Base-by-base conservation (phyloP, 2,329 filamentous ascomycete genomes). In the Xylariaceae sp. region DNA sequence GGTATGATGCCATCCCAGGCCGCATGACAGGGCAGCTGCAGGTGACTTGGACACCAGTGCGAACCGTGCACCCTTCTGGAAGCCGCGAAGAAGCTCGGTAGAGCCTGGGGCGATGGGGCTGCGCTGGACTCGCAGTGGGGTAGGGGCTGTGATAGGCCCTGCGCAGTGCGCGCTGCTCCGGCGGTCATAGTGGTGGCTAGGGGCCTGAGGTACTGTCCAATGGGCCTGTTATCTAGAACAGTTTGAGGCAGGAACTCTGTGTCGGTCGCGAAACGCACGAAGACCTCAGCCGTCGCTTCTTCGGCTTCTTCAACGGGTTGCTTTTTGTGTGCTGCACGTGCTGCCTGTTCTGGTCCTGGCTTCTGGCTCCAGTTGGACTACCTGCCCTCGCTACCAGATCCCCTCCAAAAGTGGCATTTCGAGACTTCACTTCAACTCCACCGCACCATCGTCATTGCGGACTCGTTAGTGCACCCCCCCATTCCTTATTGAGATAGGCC, bases 21-120 rank as follows among this genome's bases (percentile, higher is more conserved):
- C 12, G 46, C 16, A 29, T 45, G 32, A 46, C 19, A 18, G 46
- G 44, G 49, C 48, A 50, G 54, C 56, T 61, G 39, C 55, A 51
- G 45, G 40, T 16, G 40, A 57, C 61, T 56, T 55, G 56, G 62
- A 62, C 52, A 53, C 36, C 26, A 44, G n/a, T 21, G 29, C 50
- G 64, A 56, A 48, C 63, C 56, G 61, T 67, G 63, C 64, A 32
- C 54, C 60, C 56, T 67, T 67, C 63, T 64, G 56, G 63, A 67
- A 67, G 60, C 41, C 63, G 60, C 61, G 56, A 64, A 65, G 64
- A 67, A 65, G 60, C 55, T 46, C 40, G 41, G 36, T n/a, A 39
- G 44, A 41, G 22, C 48, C 47, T 41, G 51, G 45, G 36, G 45
- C 5, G 7, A 42, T 49, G 52, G 53, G 59, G 51, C 32, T n/a